Evolutionary conservation across 805 yeast genomes (phyloP).

Genomic region (Zygoascus tannicola): DNA sequence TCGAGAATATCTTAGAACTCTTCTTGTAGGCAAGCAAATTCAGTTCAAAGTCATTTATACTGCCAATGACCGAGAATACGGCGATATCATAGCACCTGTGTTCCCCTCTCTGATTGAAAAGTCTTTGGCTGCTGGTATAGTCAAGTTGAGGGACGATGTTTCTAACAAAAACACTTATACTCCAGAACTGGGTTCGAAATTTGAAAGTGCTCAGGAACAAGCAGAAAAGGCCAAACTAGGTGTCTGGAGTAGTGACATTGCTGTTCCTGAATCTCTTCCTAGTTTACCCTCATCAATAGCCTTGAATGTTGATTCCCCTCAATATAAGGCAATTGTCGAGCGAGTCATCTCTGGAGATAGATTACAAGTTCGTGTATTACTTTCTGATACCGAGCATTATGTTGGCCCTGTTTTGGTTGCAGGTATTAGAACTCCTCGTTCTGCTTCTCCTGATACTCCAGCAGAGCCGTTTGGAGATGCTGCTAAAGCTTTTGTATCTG

Average conservation of each 20-base stretch:
- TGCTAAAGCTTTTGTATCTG: slow-evolving; percentile 55
- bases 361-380: slow-evolving; percentile 47
- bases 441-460: slow-evolving; percentile 36
- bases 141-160: slow-evolving; percentile 49
- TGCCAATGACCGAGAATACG: slow-evolving; percentile 49
- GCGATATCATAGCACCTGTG: slow-evolving; percentile 58
- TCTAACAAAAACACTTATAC: slow-evolving; percentile 31
- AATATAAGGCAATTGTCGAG: slow-evolving; percentile 56
- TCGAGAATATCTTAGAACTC: slow-evolving; percentile 51
- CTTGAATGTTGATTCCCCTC: slow-evolving; percentile 20
- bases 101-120: slow-evolving; percentile 51
- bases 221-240: slow-evolving; percentile 49
- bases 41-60: slow-evolving; percentile 50
- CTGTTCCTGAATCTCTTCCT: slow-evolving; percentile 12
- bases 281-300: slow-evolving; percentile 20
- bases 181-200: slow-evolving; percentile 29
- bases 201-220: slow-evolving; percentile 30
- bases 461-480: slow-evolving; percentile 55
- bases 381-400: slow-evolving; percentile 41
- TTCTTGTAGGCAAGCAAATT: slow-evolving; percentile 55
- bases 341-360: slow-evolving; percentile 74
- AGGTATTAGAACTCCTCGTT: slow-evolving; percentile 65
- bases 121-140: slow-evolving; percentile 49
- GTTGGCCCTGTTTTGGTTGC: slow-evolving; percentile 57
- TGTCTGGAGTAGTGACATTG: slow-evolving; percentile 38